Evolutionary conservation across 2,329 filamentous ascomycete species (phyloP), one percentile per base, ranked within the genome.

Genomic region (Myotisia sp.): DNA sequence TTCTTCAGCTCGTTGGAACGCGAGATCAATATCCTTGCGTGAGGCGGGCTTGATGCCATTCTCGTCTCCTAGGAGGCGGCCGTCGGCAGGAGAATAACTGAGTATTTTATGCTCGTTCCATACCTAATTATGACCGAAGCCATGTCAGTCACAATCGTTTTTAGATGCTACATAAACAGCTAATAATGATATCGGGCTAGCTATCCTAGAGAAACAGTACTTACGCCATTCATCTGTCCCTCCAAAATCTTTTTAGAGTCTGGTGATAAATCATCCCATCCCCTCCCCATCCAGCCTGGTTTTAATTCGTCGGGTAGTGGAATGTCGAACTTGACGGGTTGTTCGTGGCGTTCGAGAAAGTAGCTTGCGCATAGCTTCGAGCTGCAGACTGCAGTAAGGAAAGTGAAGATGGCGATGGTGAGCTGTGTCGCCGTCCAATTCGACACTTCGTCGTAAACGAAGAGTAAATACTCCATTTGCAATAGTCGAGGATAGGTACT

Each of bases 81-180:
- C 90, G 16, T 85, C 94, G 2, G 87, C 87, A 1, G 90, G 90
- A 27, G 79, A 80, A 55, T 61, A 61, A 46, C 58, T 59, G 45
- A 60, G 53, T 22, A 62, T 56, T 33, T 59, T 45, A 13, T 54
- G 44, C 12, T 55, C 44, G 28, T 50, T 55, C 51, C 55, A 61
- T 53, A 51, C 50, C 54, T 60, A 43, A 14, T 5, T 19, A n/a
- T 18, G 10, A 23, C 4, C 12, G 16, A 26, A 14, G 23, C 9
- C 4, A 24, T 27, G 24, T 34, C 10, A 34, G 23, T 26, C 18
- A 18, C 3, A 7, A 7, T 2, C 8, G 26, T 13, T 3, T 17
- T 12, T 13, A n/a, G 10, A 3, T 12, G 6, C 8, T 19, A 3
- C 17, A 6, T 13, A n/a, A 20, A 7, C 22, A 4, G 13, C 12